Evolutionary conservation across 148 eudicot species (phyloP).

Genomic region (Chenopodium suecicum): DNA sequence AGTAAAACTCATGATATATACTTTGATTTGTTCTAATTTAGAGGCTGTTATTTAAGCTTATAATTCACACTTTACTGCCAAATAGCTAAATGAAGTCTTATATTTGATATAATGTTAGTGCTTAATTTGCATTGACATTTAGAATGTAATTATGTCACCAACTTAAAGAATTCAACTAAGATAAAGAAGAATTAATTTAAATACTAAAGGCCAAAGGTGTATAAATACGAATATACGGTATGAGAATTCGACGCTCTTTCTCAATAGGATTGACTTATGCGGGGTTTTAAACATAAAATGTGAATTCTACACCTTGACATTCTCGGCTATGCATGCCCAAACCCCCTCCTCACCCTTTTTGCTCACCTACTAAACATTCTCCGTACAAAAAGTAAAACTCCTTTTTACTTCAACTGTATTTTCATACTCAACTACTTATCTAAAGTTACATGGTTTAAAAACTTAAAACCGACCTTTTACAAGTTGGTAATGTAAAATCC

Average conservation of each 20-base stretch:
- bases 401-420: neutral
- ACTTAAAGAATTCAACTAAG: neutral
- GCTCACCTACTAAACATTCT: too few relatives aligned
- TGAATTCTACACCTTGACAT: too few relatives aligned
- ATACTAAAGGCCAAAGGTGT: neutral
- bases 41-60: neutral
- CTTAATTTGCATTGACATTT: neutral
- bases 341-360: too few relatives aligned
- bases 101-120: neutral
- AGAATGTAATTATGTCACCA: neutral
- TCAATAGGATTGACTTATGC: neutral
- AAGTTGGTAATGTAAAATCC: too few relatives aligned
- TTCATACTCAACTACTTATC: neutral
- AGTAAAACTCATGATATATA: too few relatives aligned
- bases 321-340: too few relatives aligned
- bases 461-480: too few relatives aligned
- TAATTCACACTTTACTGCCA: neutral
- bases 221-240: too few relatives aligned
- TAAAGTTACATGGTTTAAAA: too few relatives aligned
- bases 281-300: too few relatives aligned
- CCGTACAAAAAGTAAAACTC: neutral
- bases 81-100: neutral
- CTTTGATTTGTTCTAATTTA: neutral
- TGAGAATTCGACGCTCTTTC: neutral
- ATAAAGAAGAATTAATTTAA: too few relatives aligned